Base-by-base conservation (phyloP, 192 early-diverging fungal genomes). In the Entomortierella chlamydospora region DNA sequence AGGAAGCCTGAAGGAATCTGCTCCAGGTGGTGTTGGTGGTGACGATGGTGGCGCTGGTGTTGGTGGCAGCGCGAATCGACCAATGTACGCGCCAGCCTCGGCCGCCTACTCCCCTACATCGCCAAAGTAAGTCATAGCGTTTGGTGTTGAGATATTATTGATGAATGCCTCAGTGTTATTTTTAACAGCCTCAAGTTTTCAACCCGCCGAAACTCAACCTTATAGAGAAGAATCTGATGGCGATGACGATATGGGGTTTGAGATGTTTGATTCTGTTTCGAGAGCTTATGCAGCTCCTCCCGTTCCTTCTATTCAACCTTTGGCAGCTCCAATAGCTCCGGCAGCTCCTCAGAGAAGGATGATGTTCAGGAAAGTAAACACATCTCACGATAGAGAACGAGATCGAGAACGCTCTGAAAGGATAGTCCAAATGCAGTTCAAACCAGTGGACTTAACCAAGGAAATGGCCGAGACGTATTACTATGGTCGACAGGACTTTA, bases 381-480 rank as follows among this genome's bases (percentile, higher is more conserved):
- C n/a, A n/a, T n/a, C n/a, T n/a, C n/a, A n/a, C n/a, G n/a, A n/a
- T n/a, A n/a, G 28, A 17, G 28, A 28, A 30, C 45, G 6, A 18
- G 45, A 52, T 6, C 26, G 62, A 30, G 29, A 18, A 18, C 29
- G n/a, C 22, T 58, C 56, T 10, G 71, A 57, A 33, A 43, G 31
- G 6, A 42, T 53, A 2, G 11, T 73, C 8, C 30, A 64, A 13
- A 52, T 22, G 1, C 76, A 53, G 28, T 79, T 70, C 52, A 79
- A 79, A 57, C 68, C 76, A 34, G 58, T 71, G 59, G 76, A 81
- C 26, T 26, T 73, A 4, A 83, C 82, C 0, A 66, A 73, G 51
- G 82, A 83, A 34, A 73, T 79, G 60, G 55, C 61, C 1, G 82
- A 83, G 51, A 83, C 82, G 2, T 70, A 83, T 33, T 83, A 83